Evolutionary conservation across 208 protist genomes (phyloP).

Genomic region (Leishmania mexicana): DNA sequence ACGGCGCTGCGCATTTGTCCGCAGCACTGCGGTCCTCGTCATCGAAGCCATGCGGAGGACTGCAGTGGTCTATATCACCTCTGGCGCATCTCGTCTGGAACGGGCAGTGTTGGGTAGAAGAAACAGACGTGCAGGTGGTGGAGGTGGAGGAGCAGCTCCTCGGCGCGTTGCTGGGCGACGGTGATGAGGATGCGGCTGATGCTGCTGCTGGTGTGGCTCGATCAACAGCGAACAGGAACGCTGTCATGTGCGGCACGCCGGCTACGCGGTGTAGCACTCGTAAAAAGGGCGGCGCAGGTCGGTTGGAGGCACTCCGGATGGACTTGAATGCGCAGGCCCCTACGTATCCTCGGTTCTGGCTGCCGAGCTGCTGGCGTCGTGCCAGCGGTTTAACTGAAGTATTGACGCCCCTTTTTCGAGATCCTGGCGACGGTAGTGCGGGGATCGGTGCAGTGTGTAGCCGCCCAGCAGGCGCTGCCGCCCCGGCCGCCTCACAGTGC

Average conservation of each 20-base stretch:
- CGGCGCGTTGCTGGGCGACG: not conserved
- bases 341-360: conserved; percentile 1
- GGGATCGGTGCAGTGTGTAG: not conserved
- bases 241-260: not conserved
- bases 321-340: not conserved
- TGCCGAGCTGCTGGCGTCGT: not conserved
- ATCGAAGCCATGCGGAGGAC: not conserved
- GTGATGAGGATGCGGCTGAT: not conserved
- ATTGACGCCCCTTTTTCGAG: not conserved
- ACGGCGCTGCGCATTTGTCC: not conserved
- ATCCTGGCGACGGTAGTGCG: not conserved
- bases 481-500: not conserved
- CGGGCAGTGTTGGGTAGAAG: conserved; percentile 11
- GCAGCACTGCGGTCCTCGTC: not conserved
- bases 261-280: not conserved
- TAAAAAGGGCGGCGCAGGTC: not conserved
- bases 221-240: not conserved
- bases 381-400: not conserved
- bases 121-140: conserved; percentile 21
- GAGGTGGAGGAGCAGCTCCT: conserved; percentile 17
- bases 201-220: not conserved
- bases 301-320: not conserved
- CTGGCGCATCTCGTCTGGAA: conserved; percentile 22
- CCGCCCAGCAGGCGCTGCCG: not conserved
- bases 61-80: not conserved